Evolutionary conservation across 352 stramenopile genomes (phyloP).

Genomic region (Globisporangium abappressorium): DNA sequence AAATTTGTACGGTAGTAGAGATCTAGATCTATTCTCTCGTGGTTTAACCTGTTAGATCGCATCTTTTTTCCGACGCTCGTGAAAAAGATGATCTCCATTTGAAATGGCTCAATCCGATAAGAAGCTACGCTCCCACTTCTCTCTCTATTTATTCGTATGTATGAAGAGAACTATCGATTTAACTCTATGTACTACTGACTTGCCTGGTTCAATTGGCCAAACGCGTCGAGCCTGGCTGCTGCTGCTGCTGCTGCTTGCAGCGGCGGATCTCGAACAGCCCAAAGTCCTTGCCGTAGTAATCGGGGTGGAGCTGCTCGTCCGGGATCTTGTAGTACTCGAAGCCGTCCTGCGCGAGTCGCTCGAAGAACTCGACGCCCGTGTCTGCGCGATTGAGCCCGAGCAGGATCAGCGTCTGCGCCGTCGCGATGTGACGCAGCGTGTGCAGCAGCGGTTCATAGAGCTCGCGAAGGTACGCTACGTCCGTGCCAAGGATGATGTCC

Average conservation of each 20-base stretch:
- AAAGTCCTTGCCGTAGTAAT: slow-evolving; percentile 77
- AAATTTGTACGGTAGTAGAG: no score
- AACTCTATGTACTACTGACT: neutral
- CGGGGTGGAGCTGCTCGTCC: slow-evolving; percentile 46
- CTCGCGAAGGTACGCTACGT: slow-evolving; percentile 74
- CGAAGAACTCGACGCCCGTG: slow-evolving; percentile 66
- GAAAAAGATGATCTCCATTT: no score
- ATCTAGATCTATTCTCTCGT: no score
- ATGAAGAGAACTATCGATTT: no score
- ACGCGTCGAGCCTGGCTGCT: neutral
- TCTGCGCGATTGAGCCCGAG: slow-evolving; percentile 74
- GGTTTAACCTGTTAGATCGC: no score
- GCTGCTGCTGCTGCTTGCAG: neutral
- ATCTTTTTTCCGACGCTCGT: no score
- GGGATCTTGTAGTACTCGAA: slow-evolving; percentile 86
- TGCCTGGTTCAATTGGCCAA: slow-evolving; percentile 1
- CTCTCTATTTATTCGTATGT: no score
- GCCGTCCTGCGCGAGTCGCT: slow-evolving; percentile 55
- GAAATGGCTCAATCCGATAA: no score
- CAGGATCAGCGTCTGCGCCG: slow-evolving; percentile 46
- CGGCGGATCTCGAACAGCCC: slow-evolving; percentile 67
- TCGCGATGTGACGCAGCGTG: slow-evolving; percentile 50
- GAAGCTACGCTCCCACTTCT: no score
- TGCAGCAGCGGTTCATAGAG: slow-evolving; percentile 73
- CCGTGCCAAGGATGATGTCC: slow-evolving; percentile 77